Base-by-base conservation (phyloP, 768 basidiomycete species). In the Clitopilus passeckerianus region DNA sequence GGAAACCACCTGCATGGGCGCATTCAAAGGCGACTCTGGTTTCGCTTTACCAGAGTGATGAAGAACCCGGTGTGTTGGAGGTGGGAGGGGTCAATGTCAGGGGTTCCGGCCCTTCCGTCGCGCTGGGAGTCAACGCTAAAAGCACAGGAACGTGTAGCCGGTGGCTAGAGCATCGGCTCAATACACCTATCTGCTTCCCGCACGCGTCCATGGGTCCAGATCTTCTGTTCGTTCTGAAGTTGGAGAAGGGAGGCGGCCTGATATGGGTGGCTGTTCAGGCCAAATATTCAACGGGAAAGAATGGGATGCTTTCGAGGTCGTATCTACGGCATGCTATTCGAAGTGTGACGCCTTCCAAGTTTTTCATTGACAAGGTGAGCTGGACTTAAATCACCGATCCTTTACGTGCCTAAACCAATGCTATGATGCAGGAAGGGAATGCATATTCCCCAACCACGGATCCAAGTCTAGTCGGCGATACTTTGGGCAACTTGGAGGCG, bases 221-320 rank as follows among this genome's bases (percentile, higher is more conserved):
- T 61, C 62, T 77, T 3, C 50, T 81, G 9, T 78, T 81, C 34
- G 68, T 76, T 1, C 57, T 81, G 20, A 67, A 63, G 30, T 67
- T 81, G 1, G 64, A 66, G 2, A 50, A 50, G 22, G 74, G 77
- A 30, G 70, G 66, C 8, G 67, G 70, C 0, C 59, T 67, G 0
- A 69, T 80, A 22, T 80, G 78, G 78, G 78, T 79, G 6, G 74
- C 72, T 1, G 59, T 80, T 22, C 78, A 79, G 58, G 75, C 74
- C 3, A 79, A 80, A 53, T 75, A 68, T 56, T 75, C 73, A 1
- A 24, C 62, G 14, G 74, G 74, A 10, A 73, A 67, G 58, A 73
- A 71, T 10, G 69, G 71, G 1, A 60, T 60, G 1, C 65, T 76
- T 27, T 66, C 72, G 1, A 69, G 71, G 41, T 59, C 50, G 0